Conservation (phyloP, 1,139 yeast species). For the Debaryomyces fabryi region DNA sequence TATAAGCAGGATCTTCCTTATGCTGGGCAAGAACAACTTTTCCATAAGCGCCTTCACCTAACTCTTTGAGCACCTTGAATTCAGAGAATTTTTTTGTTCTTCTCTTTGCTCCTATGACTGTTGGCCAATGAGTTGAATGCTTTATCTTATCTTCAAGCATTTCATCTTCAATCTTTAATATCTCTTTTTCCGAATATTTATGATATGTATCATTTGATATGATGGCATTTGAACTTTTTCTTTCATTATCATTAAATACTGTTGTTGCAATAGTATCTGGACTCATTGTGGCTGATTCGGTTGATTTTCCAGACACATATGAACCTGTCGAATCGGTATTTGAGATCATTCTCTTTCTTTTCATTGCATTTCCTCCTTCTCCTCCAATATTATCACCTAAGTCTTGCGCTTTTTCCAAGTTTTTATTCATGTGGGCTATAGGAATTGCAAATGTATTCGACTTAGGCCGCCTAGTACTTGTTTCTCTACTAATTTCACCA, state of each 20-base stretch:
- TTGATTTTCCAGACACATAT: conserved; percentile 2
- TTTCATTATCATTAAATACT: conserved; percentile 6
- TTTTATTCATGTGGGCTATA: conserved; percentile 11
- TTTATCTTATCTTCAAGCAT: conserved; percentile 37
- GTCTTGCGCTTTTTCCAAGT: conserved; percentile 6
- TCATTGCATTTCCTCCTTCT: not conserved
- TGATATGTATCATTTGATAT: conserved; percentile 6
- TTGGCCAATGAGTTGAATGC: conserved; percentile 53
- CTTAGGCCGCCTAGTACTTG: conserved; percentile 38
- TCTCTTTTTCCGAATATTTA: conserved; percentile 40
- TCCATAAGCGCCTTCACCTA: conserved; percentile 98
- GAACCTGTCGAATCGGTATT: conserved; percentile 8
- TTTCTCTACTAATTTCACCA: conserved; percentile 36
- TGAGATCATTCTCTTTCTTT: conserved; percentile 4
- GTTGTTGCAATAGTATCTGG: conserved; percentile 14
- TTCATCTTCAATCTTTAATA: conserved; percentile 48
- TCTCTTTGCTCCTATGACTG: conserved; percentile 58
- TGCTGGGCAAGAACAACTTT: conserved; percentile 82
- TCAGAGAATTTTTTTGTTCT: conserved; percentile 71
- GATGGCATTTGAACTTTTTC: conserved; percentile 2
- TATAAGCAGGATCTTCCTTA: conserved; percentile 60
- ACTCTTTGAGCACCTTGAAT: conserved; percentile 67
- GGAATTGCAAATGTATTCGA: conserved; percentile 32
- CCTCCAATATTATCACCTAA: conserved; percentile 1
- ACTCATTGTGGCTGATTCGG: conserved; percentile 4